Evolutionary conservation across 306 rosid species (phyloP).

Genomic region (Cajanus cajan): DNA sequence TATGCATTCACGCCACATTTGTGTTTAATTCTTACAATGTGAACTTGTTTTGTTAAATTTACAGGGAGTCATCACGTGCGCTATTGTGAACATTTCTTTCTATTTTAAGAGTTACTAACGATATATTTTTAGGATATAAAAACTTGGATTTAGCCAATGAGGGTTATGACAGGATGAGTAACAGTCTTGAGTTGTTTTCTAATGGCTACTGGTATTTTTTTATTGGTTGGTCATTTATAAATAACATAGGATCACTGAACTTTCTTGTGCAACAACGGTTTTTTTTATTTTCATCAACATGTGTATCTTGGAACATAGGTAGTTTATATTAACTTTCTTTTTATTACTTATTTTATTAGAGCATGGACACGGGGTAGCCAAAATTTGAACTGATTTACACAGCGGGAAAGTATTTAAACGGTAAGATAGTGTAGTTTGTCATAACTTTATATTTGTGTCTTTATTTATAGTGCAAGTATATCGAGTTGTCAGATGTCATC

Average conservation of each 20-base stretch:
- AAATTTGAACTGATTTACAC: not conserved
- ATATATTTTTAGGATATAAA: no score
- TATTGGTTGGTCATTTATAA: no score
- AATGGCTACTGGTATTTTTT: not conserved
- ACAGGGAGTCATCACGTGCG: not conserved
- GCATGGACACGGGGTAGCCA: not conserved
- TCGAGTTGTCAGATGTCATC: not conserved
- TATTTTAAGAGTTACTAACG: no score
- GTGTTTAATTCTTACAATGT: not conserved
- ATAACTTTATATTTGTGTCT: not conserved
- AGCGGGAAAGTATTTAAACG: not conserved
- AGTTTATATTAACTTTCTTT: not conserved
- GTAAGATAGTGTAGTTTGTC: not conserved
- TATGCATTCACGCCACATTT: not conserved
- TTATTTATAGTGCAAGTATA: not conserved
- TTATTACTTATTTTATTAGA: not conserved
- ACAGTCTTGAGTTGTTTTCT: no score
- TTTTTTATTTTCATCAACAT: not conserved
- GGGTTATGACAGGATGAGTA: no score
- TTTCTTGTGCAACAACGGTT: not conserved
- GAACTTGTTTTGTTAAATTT: not conserved
- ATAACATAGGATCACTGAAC: not conserved
- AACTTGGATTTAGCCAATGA: no score
- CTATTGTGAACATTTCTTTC: not conserved
- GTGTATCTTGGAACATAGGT: not conserved